Base-by-base conservation (phyloP, 768 basidiomycete species). In the Boletus speciosus region DNA sequence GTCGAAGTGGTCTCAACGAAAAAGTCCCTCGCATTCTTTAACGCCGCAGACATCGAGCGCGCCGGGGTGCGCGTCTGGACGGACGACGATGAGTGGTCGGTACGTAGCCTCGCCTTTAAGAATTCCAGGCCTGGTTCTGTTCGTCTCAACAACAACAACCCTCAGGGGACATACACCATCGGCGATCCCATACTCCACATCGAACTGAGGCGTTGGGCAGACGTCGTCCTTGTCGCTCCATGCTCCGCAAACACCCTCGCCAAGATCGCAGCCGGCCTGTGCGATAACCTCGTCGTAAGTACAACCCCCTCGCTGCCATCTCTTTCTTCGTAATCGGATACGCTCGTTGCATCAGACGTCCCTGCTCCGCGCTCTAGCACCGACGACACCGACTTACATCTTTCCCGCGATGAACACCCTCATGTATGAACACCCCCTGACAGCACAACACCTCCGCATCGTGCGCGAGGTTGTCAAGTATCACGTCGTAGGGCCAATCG, bases 361-460 rank as follows among this genome's bases (percentile, higher is more conserved):
- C 14, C 78, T 97, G 4, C 80, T 97, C 56, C 84, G 93, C 21
- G 95, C 93, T 0, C 75, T 96, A 0, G 77, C 89, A 3, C 90
- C 94, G 0, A 78, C 81, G 6, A 97, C 92, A 0, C 89, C 90
- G 7, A 93, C 92, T 7, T 93, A 88, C 64, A 71, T 98, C 36
- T 98, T 95, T 66, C 96, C 96, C 2, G 97, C 96, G 0, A 99
- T 98, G 96, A 99, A 99, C 70, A 98, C 97, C 4, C 76, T 92
- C 60, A 99, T 99, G 96, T 98, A 91, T 66, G 84, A 90, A 55
- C 95, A 98, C 66, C 93, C 93, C 19, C 78, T 98, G 41, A 98
- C 95, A 0, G 80, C 82, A 1, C 82, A 88, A 58, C 97, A 99
- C 65, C 71, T 98, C 40, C 79, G 83, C 23, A 65, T 88, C 37